Evolutionary conservation across 495 filamentous ascomycete species (phyloP), one percentile per base, ranked within the genome.

Genomic region (Aspergillus panamensis): DNA sequence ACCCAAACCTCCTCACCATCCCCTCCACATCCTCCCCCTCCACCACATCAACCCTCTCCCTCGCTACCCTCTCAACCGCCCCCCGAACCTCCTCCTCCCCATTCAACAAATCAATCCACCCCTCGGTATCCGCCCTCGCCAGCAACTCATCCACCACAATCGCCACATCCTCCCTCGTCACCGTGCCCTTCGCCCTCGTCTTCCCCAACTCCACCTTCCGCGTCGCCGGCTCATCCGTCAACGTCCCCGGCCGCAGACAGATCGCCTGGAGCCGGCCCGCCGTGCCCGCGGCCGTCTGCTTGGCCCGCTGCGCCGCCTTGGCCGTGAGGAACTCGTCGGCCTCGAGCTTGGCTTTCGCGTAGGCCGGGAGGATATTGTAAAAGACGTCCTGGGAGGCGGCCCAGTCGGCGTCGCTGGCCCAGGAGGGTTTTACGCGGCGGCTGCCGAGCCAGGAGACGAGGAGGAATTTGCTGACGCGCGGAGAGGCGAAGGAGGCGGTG

Each of bases 251-350:
- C 9, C 91, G 80, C 39, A 96, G 69, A 56, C 79, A 77, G 57
- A 93, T 89, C 32, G 81, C 85, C 58, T 82, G 79, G 70, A 89
- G 84, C 3, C 74, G 66, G 13, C 55, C 60, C 42, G 57, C 40
- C 10, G 60, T 56, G 9, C 75, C 64, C 55, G 66, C 62, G 59
- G 77, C 75, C 35, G 77, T 67, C 7, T 70, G 60, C 62, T 67
- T 67, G 55, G 77, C 77, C 21, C 75, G 75, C 35, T 70, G 74
- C 6, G 76, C 77, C 16, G 77, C 77, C 48, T 80, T 74, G 8
- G 81, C 78, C 55, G 85, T 87, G 58, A 92, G 73, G 43, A 78
- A 84, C 70, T 90, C 84, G 67, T 96, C 90, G 1, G 88, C 88
- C 12, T 83, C 84, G 3, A 87, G 65, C 69, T 93, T 94, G 48